These are phyloP conservation scores for Fusarium citri DNA, from an alignment of 2,329 filamentous ascomycete genomes.

Conservation along the genomic window DNA sequence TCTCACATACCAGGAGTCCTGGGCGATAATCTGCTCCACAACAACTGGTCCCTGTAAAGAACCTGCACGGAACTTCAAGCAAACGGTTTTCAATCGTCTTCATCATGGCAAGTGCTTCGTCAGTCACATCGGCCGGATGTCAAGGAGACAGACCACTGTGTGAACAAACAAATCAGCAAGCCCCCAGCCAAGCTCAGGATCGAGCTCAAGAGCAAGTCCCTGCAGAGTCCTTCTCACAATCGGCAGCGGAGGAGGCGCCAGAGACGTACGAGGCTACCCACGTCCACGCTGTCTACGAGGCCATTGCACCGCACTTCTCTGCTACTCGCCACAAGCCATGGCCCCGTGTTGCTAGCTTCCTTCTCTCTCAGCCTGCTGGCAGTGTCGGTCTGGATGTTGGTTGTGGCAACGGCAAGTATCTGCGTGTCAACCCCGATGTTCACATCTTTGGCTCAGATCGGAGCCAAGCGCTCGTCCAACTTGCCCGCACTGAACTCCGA, in stretches of 20 bases:
- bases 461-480: constrained; percentile 68
- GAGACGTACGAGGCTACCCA: constrained; percentile 83
- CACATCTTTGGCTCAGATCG: constrained; percentile 89
- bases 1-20: background rate
- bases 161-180: background rate
- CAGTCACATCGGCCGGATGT: constrained; percentile 39
- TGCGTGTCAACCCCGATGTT: constrained; percentile 79
- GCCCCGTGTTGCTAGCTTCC: constrained; percentile 88
- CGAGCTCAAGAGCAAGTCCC: constrained; percentile 15
- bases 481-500: constrained; percentile 55
- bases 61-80: constrained; percentile 12
- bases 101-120: constrained; percentile 45
- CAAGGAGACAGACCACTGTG: constrained; percentile 32
- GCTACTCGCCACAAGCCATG: constrained; percentile 86
- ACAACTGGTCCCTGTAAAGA: constrained; percentile 1
- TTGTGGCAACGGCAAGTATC: constrained; percentile 97
- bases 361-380: constrained; percentile 73
- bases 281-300: constrained; percentile 92
- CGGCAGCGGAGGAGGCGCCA: constrained; percentile 50
- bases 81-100: constrained; percentile 1
- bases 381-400: constrained; percentile 90
- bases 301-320: constrained; percentile 87
- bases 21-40: constrained; percentile 18
- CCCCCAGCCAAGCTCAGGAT: constrained; percentile 3
- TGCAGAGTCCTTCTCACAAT: constrained; percentile 30